Evolutionary conservation across 2,329 filamentous ascomycete genomes (phyloP).

Genomic region (Penicillium sp.): DNA sequence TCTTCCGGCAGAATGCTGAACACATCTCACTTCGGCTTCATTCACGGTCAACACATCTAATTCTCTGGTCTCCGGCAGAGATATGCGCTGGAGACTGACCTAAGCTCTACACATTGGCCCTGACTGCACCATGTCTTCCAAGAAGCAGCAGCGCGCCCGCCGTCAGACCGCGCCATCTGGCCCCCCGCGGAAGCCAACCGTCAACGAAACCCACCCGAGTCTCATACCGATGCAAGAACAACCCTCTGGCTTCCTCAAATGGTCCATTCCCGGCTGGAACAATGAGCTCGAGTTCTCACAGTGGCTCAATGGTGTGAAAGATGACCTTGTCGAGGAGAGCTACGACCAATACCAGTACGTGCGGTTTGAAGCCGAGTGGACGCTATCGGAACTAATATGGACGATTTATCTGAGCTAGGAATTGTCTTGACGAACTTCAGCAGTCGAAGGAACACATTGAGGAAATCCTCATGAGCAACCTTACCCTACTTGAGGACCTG

Average conservation of each 20-base stretch:
- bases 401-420: constrained; percentile 41
- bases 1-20: constrained; percentile 34
- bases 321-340: constrained; percentile 70
- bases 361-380: constrained; percentile 6
- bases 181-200: constrained; percentile 27
- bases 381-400: constrained; percentile 9
- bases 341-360: constrained; percentile 78
- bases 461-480: constrained; percentile 70
- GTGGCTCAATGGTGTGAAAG: constrained; percentile 58
- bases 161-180: constrained; percentile 38
- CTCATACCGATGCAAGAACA: constrained; percentile 16
- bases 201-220: constrained; percentile 16
- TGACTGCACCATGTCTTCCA: constrained; percentile 23
- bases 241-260: constrained; percentile 1
- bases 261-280: constrained; percentile 23
- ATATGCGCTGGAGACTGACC: constrained; percentile 5
- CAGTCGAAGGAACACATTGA: constrained; percentile 79
- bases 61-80: constrained; percentile 2
- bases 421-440: constrained; percentile 75
- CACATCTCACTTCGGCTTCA: constrained; percentile 15
- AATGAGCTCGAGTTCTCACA: constrained; percentile 57
- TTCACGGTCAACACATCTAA: background rate
- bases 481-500: constrained; percentile 69
- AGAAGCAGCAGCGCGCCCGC: constrained; percentile 33
- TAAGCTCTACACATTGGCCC: background rate